Evolutionary conservation across 2,329 filamentous ascomycete genomes (phyloP).

Genomic region (Talaromyces sp.): DNA sequence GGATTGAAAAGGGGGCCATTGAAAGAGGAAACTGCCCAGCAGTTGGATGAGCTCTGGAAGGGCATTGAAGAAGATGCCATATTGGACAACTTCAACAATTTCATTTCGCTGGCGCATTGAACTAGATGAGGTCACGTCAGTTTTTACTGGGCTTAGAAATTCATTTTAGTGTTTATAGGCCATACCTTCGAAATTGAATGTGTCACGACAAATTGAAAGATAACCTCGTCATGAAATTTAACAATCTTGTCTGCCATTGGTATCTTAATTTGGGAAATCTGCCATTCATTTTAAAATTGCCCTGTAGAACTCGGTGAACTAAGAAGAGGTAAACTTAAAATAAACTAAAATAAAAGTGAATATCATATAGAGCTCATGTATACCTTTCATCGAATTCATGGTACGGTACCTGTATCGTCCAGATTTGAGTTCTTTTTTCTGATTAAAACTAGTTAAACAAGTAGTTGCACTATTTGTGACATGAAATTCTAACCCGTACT

Average conservation of each 20-base stretch:
- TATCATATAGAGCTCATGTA: too few relatives aligned
- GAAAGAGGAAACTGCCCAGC: not conserved
- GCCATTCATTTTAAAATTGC: too few relatives aligned
- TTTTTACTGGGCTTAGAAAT: not conserved
- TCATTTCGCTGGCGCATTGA: not conserved
- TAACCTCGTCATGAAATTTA: not conserved
- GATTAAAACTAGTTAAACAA: too few relatives aligned
- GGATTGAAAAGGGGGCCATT: slow-evolving; percentile 3
- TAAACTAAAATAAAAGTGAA: too few relatives aligned
- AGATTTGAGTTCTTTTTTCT: too few relatives aligned
- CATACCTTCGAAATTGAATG: not conserved
- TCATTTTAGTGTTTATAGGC: not conserved
- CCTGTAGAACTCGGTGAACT: too few relatives aligned
- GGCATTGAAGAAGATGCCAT: slow-evolving; percentile 5
- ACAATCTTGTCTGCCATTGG: too few relatives aligned
- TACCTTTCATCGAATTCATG: too few relatives aligned
- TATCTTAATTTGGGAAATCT: too few relatives aligned
- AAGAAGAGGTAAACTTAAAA: too few relatives aligned
- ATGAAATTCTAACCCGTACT: not conserved
- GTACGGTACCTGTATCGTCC: too few relatives aligned
- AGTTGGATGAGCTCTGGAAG: slow-evolving; percentile 8
- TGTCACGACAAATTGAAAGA: not conserved
- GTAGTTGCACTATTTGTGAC: not conserved
- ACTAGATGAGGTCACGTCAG: not conserved
- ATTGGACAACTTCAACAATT: slow-evolving; percentile 8